A percentile compares a stretch with the other conserved stretches of the same genome.
Evolutionary conservation across 768 basidiomycete genomes (phyloP).

Genomic region (Suillus weaverae): DNA sequence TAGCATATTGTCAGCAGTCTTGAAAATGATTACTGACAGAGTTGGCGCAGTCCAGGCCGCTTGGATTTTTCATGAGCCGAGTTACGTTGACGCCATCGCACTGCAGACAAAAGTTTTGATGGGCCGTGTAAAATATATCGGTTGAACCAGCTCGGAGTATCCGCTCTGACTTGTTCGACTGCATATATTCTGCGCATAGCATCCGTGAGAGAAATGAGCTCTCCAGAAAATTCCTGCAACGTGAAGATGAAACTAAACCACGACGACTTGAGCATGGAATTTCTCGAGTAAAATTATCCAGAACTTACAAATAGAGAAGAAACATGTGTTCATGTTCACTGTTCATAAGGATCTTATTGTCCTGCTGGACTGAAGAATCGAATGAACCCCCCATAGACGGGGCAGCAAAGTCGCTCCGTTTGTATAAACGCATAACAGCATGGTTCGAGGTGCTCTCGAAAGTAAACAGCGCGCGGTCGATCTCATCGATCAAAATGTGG

Average conservation of each 20-base stretch:
- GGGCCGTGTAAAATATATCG: constrained; percentile 32
- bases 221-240: constrained; percentile 88
- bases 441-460: constrained; percentile 86
- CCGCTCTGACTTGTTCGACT: constrained; percentile 53
- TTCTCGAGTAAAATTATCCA: background rate
- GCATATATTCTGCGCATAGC: constrained; percentile 79
- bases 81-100: constrained; percentile 19
- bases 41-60: constrained; percentile 30
- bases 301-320: constrained; percentile 86
- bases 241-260: constrained; percentile 87
- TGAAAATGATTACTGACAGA: constrained; percentile 41
- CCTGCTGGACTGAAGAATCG: constrained; percentile 19
- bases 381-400: constrained; percentile 15
- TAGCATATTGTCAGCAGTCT: background rate
- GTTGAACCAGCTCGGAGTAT: constrained; percentile 40
- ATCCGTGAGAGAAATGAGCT: constrained; percentile 79
- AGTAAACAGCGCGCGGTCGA: constrained; percentile 65
- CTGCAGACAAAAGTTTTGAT: constrained; percentile 20
- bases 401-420: constrained; percentile 43
- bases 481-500: constrained; percentile 57
- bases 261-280: background rate
- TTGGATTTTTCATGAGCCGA: constrained; percentile 15
- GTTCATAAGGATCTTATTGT: constrained; percentile 40
- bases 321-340: constrained; percentile 83
- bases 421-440: constrained; percentile 76